These are phyloP conservation scores for Calonectria pteridis DNA, from an alignment of 2,329 filamentous ascomycete species.

Conservation along the genomic window DNA sequence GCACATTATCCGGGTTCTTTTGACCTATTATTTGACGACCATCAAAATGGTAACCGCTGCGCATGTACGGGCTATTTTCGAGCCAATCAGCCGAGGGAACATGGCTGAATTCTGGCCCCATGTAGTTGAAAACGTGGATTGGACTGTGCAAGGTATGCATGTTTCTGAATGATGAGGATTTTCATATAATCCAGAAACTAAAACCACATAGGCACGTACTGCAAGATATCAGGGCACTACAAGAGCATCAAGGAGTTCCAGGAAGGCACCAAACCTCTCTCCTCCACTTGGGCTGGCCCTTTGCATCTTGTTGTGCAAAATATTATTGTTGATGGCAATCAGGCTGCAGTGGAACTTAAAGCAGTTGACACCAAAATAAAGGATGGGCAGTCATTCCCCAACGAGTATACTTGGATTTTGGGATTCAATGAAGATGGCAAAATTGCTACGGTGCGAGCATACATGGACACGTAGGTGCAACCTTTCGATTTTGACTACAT, in stretches of 20 bases:
- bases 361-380: neutral
- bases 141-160: conserved; percentile 1
- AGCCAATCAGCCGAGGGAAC: neutral
- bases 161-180: neutral
- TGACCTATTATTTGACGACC: too few relatives aligned
- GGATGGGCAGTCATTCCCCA: neutral
- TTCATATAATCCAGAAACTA: neutral
- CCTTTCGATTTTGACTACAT: too few relatives aligned
- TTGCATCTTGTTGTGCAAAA: neutral
- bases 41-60: neutral
- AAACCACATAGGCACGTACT: neutral
- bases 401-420: conserved; percentile 12
- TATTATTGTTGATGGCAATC: conserved; percentile 10
- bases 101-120: conserved; percentile 8
- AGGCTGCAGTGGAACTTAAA: conserved; percentile 4
- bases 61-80: neutral
- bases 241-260: neutral
- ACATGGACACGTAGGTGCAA: conserved; percentile 4
- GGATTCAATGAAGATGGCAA: neutral
- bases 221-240: conserved; percentile 10
- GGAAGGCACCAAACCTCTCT: neutral
- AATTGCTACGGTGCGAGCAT: neutral
- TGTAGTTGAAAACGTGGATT: neutral
- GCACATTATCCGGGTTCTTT: neutral
- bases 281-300: neutral